Evolutionary conservation across 73 alveolate genomes (phyloP), one percentile per base, ranked within the genome.

Genomic region (Halteria grandinella): DNA sequence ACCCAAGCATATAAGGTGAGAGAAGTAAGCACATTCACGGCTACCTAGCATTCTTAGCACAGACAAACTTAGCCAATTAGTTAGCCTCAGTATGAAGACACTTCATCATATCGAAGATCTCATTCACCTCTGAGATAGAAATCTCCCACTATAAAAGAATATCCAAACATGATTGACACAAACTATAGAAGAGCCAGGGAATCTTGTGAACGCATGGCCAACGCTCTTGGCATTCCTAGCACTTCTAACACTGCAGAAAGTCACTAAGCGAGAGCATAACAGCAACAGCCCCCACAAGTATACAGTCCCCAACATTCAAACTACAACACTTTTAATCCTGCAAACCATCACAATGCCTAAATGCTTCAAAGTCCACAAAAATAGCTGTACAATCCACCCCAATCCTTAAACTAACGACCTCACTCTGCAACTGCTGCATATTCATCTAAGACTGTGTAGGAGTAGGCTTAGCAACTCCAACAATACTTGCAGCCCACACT

Each of bases 181-280:
- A 66, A 66, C 52, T 66, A 66, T 27, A 41, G 80, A 14, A 66
- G 47, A 66, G 66, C 47, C 5, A 44, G 52, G 28, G 80, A 66
- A 45, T 36, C 62, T 43, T 66, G 80, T 45, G 63, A 66, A 47
- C 17, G 80, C 12, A 66, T 66, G 6, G 80, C 80, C 12, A 44
- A 27, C 32, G 80, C 31, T 27, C 21, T 66, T 1, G 80, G 80
- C 4, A 44, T n/a, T 66, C 29, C 25, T n/a, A 28, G 18, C 39
- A 21, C 43, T 12, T n/a, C 66, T 52, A 20, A 18, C n/a, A 1
- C 55, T 60, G 40, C 25, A 2, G 8, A 40, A n/a, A 60, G 15
- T 36, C 77, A 7, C 54, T 57, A 14, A 39, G 50, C 15, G 50
- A 39, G 50, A 39, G 50, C 10, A 39, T 39, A 39, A 15, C 10